A percentile compares a stretch with the other conserved stretches of the same genome.
phyloP scores from a whole-genome alignment of 352 stramenopile genomes.

The Phytophthora agathidicida region DNA sequence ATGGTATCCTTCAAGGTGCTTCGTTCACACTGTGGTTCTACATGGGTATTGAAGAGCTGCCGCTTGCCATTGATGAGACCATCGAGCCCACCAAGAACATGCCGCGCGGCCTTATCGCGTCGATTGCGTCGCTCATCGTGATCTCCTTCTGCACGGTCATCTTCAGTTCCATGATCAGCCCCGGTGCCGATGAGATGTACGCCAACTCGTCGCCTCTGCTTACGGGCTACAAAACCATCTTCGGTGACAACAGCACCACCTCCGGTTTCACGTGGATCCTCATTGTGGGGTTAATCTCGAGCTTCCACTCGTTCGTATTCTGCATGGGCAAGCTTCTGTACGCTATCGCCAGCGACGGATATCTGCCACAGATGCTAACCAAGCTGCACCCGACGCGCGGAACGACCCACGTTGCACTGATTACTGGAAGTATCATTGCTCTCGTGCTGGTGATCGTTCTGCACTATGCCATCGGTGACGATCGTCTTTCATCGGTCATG shows the following conservation, averaged over 20 bases:
- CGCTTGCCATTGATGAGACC: conserved; percentile 61
- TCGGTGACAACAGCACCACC: conserved; percentile 64
- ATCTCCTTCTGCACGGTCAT: conserved; percentile 57
- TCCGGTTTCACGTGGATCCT: conserved; percentile 64
- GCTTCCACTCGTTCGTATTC: conserved; percentile 74
- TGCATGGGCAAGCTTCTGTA: conserved; percentile 67
- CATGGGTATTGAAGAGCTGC: conserved; percentile 39
- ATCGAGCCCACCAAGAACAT: conserved; percentile 66
- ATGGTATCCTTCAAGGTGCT: conserved; percentile 49
- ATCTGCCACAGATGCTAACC: conserved; percentile 53
- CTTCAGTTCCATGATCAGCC: conserved; percentile 61
- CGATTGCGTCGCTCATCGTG: conserved; percentile 50
- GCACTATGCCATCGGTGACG: conserved; percentile 58
- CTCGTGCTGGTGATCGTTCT: conserved; percentile 47
- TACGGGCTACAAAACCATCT: conserved; percentile 61
- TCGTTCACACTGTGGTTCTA: conserved; percentile 65
- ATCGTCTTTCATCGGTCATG: conserved; percentile 56
- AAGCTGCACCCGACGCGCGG: conserved; percentile 44
- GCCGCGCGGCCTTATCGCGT: conserved; percentile 49
- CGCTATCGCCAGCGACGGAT: conserved; percentile 64
- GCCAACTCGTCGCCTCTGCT: conserved; percentile 48
- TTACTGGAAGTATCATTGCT: conserved; percentile 42
- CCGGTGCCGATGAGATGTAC: conserved; percentile 46
- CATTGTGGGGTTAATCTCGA: conserved; percentile 54
- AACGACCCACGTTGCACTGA: conserved; percentile 51